These are phyloP conservation scores for Friedmanniomyces endolithicus DNA, from an alignment of 495 filamentous ascomycete genomes.

Conservation along the genomic window DNA sequence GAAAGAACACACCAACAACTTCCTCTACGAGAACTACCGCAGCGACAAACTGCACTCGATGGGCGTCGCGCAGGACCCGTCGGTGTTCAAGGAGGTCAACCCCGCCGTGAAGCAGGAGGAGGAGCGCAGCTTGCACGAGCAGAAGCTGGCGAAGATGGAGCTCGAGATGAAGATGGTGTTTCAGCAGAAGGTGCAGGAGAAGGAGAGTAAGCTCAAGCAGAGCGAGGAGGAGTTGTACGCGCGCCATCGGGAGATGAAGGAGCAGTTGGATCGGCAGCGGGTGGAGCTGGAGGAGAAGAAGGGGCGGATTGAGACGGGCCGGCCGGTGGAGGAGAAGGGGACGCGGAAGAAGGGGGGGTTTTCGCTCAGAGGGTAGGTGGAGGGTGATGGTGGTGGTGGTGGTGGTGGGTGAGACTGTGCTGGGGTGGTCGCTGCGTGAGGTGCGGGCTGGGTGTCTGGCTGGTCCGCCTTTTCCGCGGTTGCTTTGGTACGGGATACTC, in stretches of 20 bases:
- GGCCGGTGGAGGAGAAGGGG: conserved; percentile 87
- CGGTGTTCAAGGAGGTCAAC: conserved; percentile 99
- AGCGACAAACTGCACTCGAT: conserved; percentile 96
- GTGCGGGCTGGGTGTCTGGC: background rate
- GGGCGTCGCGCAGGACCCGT: conserved; percentile 96
- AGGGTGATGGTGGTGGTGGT: too few species aligned
- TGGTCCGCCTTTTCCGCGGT: background rate
- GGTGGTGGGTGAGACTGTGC: background rate
- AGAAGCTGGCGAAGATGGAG: conserved; percentile 99
- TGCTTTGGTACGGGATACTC: too few species aligned
- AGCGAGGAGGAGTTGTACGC: conserved; percentile 98
- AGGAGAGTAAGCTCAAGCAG: conserved; percentile 98
- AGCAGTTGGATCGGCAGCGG: conserved; percentile 90
- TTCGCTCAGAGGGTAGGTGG: conserved; percentile 49
- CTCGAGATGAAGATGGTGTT: conserved; percentile 99
- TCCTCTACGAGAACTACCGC: conserved; percentile 97
- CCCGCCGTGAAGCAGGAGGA: conserved; percentile 99
- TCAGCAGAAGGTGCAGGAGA: conserved; percentile 99
- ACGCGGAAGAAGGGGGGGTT: conserved; percentile 94
- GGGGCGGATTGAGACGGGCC: conserved; percentile 74
- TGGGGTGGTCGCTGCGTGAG: background rate
- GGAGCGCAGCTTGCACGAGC: conserved; percentile 92
- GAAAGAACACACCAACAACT: conserved; percentile 99
- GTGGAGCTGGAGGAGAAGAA: conserved; percentile 97
- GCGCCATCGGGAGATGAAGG: conserved; percentile 98